Evolutionary conservation across 2,329 filamentous ascomycete genomes (phyloP), one percentile per base, ranked within the genome.

Genomic region (Zymoseptoria tritici): DNA sequence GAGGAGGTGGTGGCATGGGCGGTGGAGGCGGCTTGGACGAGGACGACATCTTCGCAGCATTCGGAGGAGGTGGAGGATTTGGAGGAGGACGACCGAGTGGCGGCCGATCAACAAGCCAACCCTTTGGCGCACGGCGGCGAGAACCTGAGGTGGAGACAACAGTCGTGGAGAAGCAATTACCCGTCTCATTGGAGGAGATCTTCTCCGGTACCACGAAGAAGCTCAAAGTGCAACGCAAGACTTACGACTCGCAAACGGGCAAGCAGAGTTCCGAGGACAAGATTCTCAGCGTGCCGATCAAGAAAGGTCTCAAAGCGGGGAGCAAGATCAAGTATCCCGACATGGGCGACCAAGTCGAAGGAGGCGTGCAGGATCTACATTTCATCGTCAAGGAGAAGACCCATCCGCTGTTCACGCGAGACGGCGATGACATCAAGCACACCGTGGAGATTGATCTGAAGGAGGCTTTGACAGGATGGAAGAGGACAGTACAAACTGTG

Each of bases 271-370:
- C 87, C 2, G 89, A 92, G 62, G 94, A 99, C 69, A 89, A 92
- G 70, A 90, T 97, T 19, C 79, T 99, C 29, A 91, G 96, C 72
- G 93, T 97, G 56, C 91, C 91, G 53, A 96, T 99, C 78, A 97
- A 97, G 78, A 87, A 91, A 5, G 94, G 94, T 60, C 78, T 97
- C 76, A 97, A 97, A 78, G 92, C 95, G 68, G 94, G 94, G 29
- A 96, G 90, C 71, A 99, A 97, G 81, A 96, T 99, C 76, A 97
- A 97, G 77, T 99, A 96, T 73, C 90, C 89, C 71, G 91, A 93
- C 50, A 92, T 99, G n/a, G 94, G 94, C 9, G 94, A 99, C 75
- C 92, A 97, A 74, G 91, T 96, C 62, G 94, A 97, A 72, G 94
- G 94, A 50, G 93, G 93, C 13, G 90, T 91, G 60, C 94, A 99